Conservation (phyloP, 2,329 filamentous ascomycete species). For the Orbilia brochopaga region DNA sequence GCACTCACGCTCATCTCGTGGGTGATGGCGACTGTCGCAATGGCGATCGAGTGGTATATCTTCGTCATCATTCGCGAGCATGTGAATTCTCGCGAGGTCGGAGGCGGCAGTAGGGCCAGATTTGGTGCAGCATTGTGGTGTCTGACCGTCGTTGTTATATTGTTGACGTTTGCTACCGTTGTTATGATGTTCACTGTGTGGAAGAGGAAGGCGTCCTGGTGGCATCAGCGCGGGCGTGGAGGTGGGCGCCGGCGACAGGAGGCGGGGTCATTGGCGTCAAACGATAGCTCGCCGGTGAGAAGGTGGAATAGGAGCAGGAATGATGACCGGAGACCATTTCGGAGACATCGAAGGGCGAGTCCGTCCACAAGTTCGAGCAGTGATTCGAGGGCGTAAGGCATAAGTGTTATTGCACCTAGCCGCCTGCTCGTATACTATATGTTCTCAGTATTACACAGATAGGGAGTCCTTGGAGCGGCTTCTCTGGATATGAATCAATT, state of each 20-base stretch:
- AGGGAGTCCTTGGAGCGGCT: too few relatives aligned
- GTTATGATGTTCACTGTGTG: constrained; percentile 28
- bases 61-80: constrained; percentile 33
- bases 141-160: constrained; percentile 18
- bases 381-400: neutral
- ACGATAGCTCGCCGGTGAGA: constrained; percentile 36
- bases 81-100: constrained; percentile 23
- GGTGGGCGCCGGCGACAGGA: constrained; percentile 9
- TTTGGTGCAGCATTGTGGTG: constrained; percentile 37
- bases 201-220: constrained; percentile 31
- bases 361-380: neutral
- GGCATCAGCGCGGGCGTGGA: too few relatives aligned
- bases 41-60: constrained; percentile 31
- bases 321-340: constrained; percentile 13
- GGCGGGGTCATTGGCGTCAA: constrained; percentile 3
- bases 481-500: too few relatives aligned
- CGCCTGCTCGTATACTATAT: neutral
- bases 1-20: constrained; percentile 13
- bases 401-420: too few relatives aligned
- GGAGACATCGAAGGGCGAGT: constrained; percentile 33
- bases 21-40: constrained; percentile 25
- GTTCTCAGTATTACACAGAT: too few relatives aligned
- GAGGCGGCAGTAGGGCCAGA: constrained; percentile 21
- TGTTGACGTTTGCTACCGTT: constrained; percentile 14
- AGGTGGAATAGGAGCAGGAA: constrained; percentile 27